These are phyloP conservation scores for Paraglomus brasilianum DNA, from an alignment of 192 early-diverging fungal species.

Conservation along the genomic window DNA sequence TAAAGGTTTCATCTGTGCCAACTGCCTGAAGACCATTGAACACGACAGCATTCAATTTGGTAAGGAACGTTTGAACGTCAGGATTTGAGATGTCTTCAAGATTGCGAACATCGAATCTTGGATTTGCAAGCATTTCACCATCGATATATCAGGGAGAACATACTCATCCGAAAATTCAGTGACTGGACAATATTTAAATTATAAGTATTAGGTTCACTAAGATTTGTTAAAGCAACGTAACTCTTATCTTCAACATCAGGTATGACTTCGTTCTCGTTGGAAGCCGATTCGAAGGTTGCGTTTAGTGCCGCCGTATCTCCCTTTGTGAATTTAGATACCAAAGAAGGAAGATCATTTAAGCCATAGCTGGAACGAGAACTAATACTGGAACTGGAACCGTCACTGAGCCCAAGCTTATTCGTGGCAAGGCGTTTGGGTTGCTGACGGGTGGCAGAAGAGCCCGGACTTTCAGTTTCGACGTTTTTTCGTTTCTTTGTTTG, in stretches of 20 bases:
- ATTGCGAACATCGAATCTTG: background rate
- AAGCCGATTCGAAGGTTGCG: background rate
- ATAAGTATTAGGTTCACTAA: too few species aligned
- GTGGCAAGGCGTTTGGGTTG: too few species aligned
- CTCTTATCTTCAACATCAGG: background rate
- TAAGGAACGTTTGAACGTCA: conserved; percentile 6
- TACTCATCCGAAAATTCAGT: conserved; percentile 3
- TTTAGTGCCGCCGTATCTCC: background rate
- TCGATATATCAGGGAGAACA: background rate
- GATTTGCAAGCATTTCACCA: conserved; percentile 5
- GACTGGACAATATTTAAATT: background rate
- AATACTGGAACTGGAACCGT: too few species aligned
- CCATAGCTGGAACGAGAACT: too few species aligned
- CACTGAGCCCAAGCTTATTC: too few species aligned
- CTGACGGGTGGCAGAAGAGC: too few species aligned
- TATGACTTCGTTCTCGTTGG: background rate
- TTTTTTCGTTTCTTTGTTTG: too few species aligned
- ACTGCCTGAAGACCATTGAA: conserved; percentile 24
- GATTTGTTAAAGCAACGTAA: too few species aligned
- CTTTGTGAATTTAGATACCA: background rate
- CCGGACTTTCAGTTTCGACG: too few species aligned
- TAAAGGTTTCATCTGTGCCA: conserved; percentile 11
- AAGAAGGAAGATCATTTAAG: background rate
- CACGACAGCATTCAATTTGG: background rate
- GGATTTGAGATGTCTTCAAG: background rate